These are phyloP conservation scores for Datura wrightii DNA, from an alignment of 257 asterid genomes.

Conservation along the genomic window DNA sequence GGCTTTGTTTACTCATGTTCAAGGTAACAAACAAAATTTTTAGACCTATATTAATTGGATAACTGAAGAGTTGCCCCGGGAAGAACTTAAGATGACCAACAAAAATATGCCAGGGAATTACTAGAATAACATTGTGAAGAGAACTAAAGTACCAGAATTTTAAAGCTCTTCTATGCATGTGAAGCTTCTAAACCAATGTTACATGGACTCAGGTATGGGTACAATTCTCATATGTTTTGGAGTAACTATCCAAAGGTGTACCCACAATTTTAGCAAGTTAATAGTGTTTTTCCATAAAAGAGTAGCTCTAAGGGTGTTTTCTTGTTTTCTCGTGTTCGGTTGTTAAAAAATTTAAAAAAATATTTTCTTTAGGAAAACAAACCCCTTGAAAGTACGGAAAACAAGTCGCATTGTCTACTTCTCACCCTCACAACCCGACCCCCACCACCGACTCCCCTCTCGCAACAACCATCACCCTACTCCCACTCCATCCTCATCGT, in stretches of 20 bases:
- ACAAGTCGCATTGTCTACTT: too few relatives aligned
- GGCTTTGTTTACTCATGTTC: not conserved
- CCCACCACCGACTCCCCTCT: too few relatives aligned
- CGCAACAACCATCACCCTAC: too few relatives aligned
- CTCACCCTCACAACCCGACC: too few relatives aligned
- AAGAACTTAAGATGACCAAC: not conserved
- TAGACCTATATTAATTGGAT: not conserved
- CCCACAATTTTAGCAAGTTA: constrained; percentile 21
- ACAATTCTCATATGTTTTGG: not conserved
- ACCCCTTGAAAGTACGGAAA: too few relatives aligned
- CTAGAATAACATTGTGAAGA: constrained; percentile 18
- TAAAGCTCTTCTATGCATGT: constrained; percentile 12
- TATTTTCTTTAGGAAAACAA: too few relatives aligned
- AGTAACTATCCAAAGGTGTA: constrained; percentile 15
- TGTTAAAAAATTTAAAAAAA: too few relatives aligned
- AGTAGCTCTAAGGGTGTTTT: not conserved
- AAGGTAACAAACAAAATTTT: not conserved
- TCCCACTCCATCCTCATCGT: too few relatives aligned
- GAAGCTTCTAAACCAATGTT: constrained; percentile 21
- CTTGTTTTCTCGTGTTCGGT: too few relatives aligned
- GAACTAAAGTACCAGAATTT: not conserved
- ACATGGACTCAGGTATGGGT: constrained; percentile 12
- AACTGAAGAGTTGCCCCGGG: not conserved
- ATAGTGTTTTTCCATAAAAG: not conserved
- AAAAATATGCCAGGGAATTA: not conserved